Evolutionary conservation across 2,329 filamentous ascomycete genomes (phyloP), one percentile per base, ranked within the genome.

Genomic region (Parafenestella ontariensis): DNA sequence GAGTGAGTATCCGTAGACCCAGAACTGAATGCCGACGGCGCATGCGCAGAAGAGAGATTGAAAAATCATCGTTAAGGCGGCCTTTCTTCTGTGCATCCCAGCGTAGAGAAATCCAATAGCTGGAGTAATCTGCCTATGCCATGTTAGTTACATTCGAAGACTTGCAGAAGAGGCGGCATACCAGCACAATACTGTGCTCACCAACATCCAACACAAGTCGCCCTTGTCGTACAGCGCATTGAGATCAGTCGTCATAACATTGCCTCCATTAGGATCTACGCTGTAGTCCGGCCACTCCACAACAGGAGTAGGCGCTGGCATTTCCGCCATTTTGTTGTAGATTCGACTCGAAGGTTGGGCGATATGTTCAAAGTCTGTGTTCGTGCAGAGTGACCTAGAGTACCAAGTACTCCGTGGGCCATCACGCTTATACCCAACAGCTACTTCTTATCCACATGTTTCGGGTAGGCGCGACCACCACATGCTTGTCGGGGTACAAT

Each of bases 1-100:
- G 1, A 82, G 66, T 0, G 77, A 80, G 43, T 79, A 72, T 0
- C 79, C 79, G 52, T 80, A 81, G 2, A 81, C 69, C 79, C 79
- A 81, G 62, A 77, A 81, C 46, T 81, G 79, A 8, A 81, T 78
- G 1, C 78, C 79, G 43, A 74, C 76, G 0, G 77, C 78, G 42
- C 72, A 79, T 1, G 78, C 75, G 28, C 79, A 81, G 63, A 81
- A 81, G 0, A 82, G 73, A 0, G 78, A 81, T 59, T 81, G 79
- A 23, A 81, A 72, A 8, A 82, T 71, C 76, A 82, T 81, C 0
- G 79, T 81, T 54, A 82, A 46, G 1, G 70, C 70, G 15, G 68
- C 61, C 33, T 73, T 73, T 21, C 62, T 49, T 39, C 69, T 54
- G 39, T 73, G 70, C 71, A 73, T 73, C 7, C 70, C 71, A 2